Evolutionary conservation across 345 rosid genomes (phyloP), one percentile per base, ranked within the genome.

Genomic region (Eucalyptus paniculata): DNA sequence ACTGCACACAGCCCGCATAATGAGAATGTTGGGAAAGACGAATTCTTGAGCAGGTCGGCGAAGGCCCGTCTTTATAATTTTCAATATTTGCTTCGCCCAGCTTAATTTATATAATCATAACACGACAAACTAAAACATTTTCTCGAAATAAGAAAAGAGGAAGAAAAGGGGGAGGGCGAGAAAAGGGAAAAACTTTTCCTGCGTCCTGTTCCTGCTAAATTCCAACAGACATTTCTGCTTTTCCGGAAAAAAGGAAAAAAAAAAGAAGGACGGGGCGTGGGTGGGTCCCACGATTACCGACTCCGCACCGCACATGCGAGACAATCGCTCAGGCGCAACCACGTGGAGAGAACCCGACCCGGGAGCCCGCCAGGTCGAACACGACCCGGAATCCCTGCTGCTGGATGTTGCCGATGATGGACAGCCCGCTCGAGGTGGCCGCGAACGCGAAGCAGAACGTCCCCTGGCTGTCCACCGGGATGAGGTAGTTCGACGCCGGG

Each of bases 391-490:
- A 96, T 6, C 99, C 97, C 81, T 98, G 99, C 81, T 98, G 99
- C 95, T 98, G 99, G 86, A 98, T 97, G 72, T 98, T 98, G 58
- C 99, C 99, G 23, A 98, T 91, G 16, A 98, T 97, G 56, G 99
- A 96, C 87, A 98, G 90, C 60, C 98, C 97, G 88, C 98, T 92
- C 96, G 90, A 91, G 12, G 99, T 97, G 49, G 97, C 99, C 24
- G 99, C 99, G 51, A 98, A 98, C 3, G 99, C 99, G 89, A 96
- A 98, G 93, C 99, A 98, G 89, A 98, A 97, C 2, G 93, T 97
- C 32, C 98, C 99, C 56, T 91, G 88, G 26, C 89, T 88, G 65
- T 96, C 98, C 69, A 98, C 99, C 40, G 99, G 97, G 49, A 98
- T 96, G 89, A 98, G 89, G 89, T 98, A 98, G 86, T 98, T 98